Conservation (phyloP, 208 protist species). For the Trypanosoma cruzi region DNA sequence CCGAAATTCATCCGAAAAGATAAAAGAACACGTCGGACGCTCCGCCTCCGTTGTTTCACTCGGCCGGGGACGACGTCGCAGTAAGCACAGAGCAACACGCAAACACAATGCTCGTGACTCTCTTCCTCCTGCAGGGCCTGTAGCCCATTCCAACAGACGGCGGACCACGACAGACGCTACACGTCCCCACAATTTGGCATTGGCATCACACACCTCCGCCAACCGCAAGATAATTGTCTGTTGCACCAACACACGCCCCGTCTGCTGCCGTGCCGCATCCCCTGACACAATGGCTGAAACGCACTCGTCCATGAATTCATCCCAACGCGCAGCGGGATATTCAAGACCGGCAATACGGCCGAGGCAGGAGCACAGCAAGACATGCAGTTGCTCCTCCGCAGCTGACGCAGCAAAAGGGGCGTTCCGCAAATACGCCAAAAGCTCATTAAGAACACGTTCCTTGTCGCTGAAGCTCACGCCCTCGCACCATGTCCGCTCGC, state of each 20-base stretch:
- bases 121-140: not conserved
- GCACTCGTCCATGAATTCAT: constrained; percentile 32
- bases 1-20: constrained; percentile 40
- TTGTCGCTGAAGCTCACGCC: constrained; percentile 53
- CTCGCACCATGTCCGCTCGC: constrained; percentile 33
- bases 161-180: constrained; percentile 29
- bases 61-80: constrained; percentile 39
- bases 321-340: constrained; percentile 41
- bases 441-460: constrained; percentile 16
- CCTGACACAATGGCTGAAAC: constrained; percentile 7
- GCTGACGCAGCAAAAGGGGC: not conserved
- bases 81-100: constrained; percentile 33
- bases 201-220: constrained; percentile 9
- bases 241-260: not conserved
- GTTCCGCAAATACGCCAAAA: constrained; percentile 24
- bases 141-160: constrained; percentile 24
- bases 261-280: not conserved
- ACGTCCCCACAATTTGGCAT: constrained; percentile 37
- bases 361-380: constrained; percentile 32
- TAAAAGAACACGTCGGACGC: constrained; percentile 37
- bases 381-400: constrained; percentile 19
- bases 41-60: constrained; percentile 31
- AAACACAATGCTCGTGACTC: constrained; percentile 6
- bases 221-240: constrained; percentile 16
- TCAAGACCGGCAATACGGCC: constrained; percentile 43